Base-by-base conservation (phyloP, 2,329 filamentous ascomycete genomes). In the Colletotrichum shisoi region DNA sequence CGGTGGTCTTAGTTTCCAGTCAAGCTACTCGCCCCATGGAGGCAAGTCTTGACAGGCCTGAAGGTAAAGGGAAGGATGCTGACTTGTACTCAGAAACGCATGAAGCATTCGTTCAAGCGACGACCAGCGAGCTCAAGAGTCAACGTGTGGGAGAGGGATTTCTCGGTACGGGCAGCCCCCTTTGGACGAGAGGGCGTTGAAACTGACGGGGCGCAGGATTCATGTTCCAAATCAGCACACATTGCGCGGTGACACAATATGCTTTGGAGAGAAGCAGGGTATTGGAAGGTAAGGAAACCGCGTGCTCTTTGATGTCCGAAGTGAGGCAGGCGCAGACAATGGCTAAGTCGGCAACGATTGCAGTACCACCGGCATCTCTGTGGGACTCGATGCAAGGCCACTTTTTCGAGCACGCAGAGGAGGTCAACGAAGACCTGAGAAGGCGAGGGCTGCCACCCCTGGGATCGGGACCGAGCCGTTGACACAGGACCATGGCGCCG, bases 161-260 rank as follows among this genome's bases (percentile, higher is more conserved):
- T 31, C 57, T 76, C 24, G 71, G 72, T 68, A 58, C 6, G 63
- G 21, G 9, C 9, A 4, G 11, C 11, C n/a, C 13, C 13, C 19
- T 7, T 45, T 9, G 17, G 34, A 8, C 0, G n/a, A 44, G 2
- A 31, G 57, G 31, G 75, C 15, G 74, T 31, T 19, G 4, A 76
- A 57, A 74, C 79, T 48, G 49, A 77, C 31, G 80, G 61, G 75
- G 75, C 37, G 13, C 39, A 72, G 71, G 69, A 1, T 73, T 74
- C 52, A 74, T 74, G 73, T 73, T 74, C 63, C 72, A 74, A 15
- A 64, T 73, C 39, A 71, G 70, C 34, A 71, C 70, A 3, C 72
- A 73, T 40, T 68, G 73, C 40, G 71, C 68, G 15, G 62, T 73
- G n/a, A 74, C 73, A 44, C 71, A 69, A 58, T 74, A 67, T n/a